Conservation (phyloP, 2,329 filamentous ascomycete genomes). For the Neofusicoccum sp. region DNA sequence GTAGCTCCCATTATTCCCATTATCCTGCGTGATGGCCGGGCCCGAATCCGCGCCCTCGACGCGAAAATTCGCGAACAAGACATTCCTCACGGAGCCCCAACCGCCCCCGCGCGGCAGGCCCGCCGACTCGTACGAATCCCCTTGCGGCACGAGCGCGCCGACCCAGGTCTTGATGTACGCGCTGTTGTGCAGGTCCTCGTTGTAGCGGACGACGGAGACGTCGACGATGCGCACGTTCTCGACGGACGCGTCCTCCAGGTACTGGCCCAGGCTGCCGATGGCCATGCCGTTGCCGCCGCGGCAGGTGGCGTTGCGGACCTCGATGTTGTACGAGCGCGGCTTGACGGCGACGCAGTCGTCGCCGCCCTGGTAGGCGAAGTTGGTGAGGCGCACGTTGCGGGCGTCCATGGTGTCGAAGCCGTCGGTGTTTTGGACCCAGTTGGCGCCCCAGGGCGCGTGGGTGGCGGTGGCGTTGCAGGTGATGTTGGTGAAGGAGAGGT, state of each 20-base stretch:
- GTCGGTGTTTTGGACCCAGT: constrained; percentile 60
- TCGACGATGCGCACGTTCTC: constrained; percentile 50
- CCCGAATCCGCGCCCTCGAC: constrained; percentile 47
- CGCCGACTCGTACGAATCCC: constrained; percentile 46
- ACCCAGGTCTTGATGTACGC: constrained; percentile 60
- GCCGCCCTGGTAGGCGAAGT: constrained; percentile 56
- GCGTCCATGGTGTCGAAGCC: constrained; percentile 59
- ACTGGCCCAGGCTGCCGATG: constrained; percentile 55
- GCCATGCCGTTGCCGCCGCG: constrained; percentile 54
- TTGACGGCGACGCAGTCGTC: constrained; percentile 64
- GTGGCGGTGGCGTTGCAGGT: constrained; percentile 51
- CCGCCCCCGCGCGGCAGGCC: constrained; percentile 52
- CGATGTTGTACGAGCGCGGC: constrained; percentile 59
- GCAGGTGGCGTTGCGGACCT: constrained; percentile 55
- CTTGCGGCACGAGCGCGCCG: constrained; percentile 47
- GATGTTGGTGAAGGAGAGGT: constrained; percentile 54
- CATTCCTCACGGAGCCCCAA: constrained; percentile 53
- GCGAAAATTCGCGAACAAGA: constrained; percentile 53
- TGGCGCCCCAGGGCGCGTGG: constrained; percentile 50
- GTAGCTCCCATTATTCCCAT: constrained; percentile 50
- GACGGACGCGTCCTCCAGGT: constrained; percentile 54
- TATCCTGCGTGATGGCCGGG: constrained; percentile 48
- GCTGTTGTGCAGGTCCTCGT: constrained; percentile 48
- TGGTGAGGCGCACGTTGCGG: constrained; percentile 48
- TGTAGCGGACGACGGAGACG: constrained; percentile 46